Evolutionary conservation across 148 eudicot species (phyloP), one percentile per base, ranked within the genome.

Genomic region (Suaeda aralocaspica): DNA sequence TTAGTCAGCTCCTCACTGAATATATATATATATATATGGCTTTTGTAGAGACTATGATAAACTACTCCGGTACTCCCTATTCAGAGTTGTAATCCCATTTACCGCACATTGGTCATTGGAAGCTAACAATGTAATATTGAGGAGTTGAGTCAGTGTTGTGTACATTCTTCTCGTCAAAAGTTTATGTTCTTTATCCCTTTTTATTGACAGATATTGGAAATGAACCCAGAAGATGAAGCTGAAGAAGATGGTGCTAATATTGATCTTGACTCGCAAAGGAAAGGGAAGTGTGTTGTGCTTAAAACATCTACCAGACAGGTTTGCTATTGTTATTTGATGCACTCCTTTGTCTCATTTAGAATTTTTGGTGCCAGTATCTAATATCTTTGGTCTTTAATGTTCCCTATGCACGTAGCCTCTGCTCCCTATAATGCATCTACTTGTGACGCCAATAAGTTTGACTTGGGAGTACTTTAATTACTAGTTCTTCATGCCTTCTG

Each of bases 191-290:
- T 21, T 24, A 64, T 39, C 9, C 21, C n/a, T 68, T 22, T 44
- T 6, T 56, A 34, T 28, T 41, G 66, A 62, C 57, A 88, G 92
- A 91, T 91, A 72, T 71, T 91, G 77, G 97, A 91, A 60, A 89
- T 91, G 95, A 91, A 89, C 73, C 95, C 97, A 30, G 97, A 93
- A 79, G 98, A 94, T 64, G 98, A 94, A 59, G 96, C 90, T 36
- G 98, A 94, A 76, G 98, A 91, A 84, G 98, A 94, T 79, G 98
- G 96, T 64, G 98, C 96, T 65, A 93, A 93, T 72, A 84, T 90
- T 61, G 98, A 94, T 81, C 91, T 94, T 31, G 97, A 94, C 80
- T 89, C 98, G 1, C 98, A 94, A 77, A 86, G 96, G 72, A 91
- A 94, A 82, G 98, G 98, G 22, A 93, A 90, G 80, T 93, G 96